A percentile compares a stretch with the other conserved stretches of the same genome.
These are phyloP conservation scores for Teunomyces lycoperdinae DNA, from an alignment of 805 yeast genomes.

Conservation along the genomic window DNA sequence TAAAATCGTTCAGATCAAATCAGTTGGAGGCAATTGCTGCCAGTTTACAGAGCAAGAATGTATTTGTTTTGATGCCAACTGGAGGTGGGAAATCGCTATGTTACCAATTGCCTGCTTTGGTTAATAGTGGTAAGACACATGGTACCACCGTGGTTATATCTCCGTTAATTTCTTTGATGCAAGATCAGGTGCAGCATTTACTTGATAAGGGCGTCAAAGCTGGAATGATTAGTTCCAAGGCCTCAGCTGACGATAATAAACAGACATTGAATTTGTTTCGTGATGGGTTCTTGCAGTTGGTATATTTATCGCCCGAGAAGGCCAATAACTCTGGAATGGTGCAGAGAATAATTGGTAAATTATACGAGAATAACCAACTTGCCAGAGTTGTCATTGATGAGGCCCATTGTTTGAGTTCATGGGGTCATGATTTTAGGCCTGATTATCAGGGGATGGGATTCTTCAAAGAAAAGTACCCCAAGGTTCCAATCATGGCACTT, in stretches of 20 bases:
- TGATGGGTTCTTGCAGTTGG: conserved; percentile 66
- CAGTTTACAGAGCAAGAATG: conserved; percentile 74
- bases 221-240: conserved; percentile 83
- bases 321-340: conserved; percentile 71
- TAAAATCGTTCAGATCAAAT: conserved; percentile 70
- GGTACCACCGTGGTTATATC: conserved; percentile 93
- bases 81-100: conserved; percentile 98
- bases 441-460: conserved; percentile 81
- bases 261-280: conserved; percentile 60
- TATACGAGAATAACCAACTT: conserved; percentile 54
- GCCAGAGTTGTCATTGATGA: conserved; percentile 94
- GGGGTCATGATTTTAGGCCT: conserved; percentile 99
- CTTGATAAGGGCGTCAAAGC: conserved; percentile 68
- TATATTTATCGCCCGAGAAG: conserved; percentile 95
- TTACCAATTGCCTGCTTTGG: conserved; percentile 90
- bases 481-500: conserved; percentile 88
- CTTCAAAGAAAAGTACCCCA: conserved; percentile 72
- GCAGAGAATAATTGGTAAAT: conserved; percentile 54
- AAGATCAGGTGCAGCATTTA: conserved; percentile 90
- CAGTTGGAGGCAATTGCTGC: conserved; percentile 87
- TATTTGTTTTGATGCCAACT: conserved; percentile 95
- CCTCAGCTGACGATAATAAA: conserved; percentile 58
- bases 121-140: conserved; percentile 64
- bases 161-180: conserved; percentile 94
- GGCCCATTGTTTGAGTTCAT: conserved; percentile 96